A percentile compares a stretch with the other conserved stretches of the same genome.
Evolutionary conservation across 2,329 filamentous ascomycete genomes (phyloP).

Genomic region (Penicillium sp.): DNA sequence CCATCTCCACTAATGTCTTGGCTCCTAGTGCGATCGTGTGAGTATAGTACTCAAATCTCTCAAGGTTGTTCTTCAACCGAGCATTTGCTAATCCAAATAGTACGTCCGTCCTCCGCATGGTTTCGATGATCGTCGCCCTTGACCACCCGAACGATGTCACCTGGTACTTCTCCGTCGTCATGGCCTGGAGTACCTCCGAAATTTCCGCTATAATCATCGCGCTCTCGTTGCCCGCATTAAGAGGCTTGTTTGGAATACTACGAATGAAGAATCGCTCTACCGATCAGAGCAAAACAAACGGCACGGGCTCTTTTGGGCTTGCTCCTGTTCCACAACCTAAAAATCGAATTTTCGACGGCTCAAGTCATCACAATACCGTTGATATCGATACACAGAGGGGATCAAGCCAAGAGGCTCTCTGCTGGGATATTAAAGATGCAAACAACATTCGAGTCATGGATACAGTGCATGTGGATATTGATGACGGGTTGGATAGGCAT

Average conservation of each 20-base stretch:
- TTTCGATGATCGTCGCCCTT: conserved; percentile 20
- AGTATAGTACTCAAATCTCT: not conserved
- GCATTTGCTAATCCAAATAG: not conserved
- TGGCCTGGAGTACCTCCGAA: conserved; percentile 20
- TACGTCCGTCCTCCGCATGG: conserved; percentile 19
- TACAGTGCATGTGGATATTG: not conserved
- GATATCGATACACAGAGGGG: conserved; percentile 2
- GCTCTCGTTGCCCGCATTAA: conserved; percentile 17
- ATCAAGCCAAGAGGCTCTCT: conserved; percentile 5
- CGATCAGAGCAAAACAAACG: not conserved
- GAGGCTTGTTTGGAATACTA: conserved; percentile 16
- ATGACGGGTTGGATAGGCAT: not conserved
- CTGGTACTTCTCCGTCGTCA: conserved; percentile 23
- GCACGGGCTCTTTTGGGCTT: not conserved
- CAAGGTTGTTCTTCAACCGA: not conserved
- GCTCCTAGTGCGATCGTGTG: not conserved
- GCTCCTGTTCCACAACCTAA: not conserved
- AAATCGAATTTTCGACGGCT: conserved; percentile 4
- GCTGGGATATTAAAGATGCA: not conserved
- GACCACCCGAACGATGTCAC: conserved; percentile 15
- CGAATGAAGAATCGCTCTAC: conserved; percentile 1
- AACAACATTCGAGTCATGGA: conserved; percentile 6
- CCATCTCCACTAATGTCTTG: not conserved
- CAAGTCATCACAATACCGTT: not conserved
- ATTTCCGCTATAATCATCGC: conserved; percentile 20